Evolutionary conservation across 805 yeast species (phyloP), one percentile per base, ranked within the genome.

Genomic region (Teunomyces atbi): DNA sequence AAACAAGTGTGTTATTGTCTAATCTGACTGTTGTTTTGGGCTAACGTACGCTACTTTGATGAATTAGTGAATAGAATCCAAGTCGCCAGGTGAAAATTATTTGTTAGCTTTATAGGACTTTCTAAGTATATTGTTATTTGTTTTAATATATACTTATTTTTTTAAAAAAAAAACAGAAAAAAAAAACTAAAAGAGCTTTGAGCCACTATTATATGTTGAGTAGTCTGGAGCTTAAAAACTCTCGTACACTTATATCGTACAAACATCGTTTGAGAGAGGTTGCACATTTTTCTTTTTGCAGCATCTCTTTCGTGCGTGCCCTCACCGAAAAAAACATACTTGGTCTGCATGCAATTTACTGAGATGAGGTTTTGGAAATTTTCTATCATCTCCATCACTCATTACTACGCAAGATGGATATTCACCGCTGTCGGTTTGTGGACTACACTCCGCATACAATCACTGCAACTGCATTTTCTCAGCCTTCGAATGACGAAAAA

Each of bases 351-450:
- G n/a, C 33, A 30, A 30, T 30, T 16, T 6, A 13, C 8, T 18
- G 46, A 44, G 50, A 47, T 47, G 50, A 47, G 50, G 26, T 42
- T 47, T 37, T 29, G 39, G 38, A 29, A 43, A 43, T 44, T 42
- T 43, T 44, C 50, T 44, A 27, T 29, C 47, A 30, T 30, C 37
- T 15, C 40, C 13, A 23, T 36, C n/a, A 15, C 16, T 28, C 30
- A 32, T 34, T 20, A 43, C 27, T 35, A 28, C 32, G 23, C 34
- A 57, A 20, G 39, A 83, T 86, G 87, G 83, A 85, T 61, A 79
- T 92, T 54, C 97, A 92, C 66, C 81, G 97, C 59, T 87, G 96
- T 64, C 77, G 96, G 45, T 92, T 94, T 68, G 89, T 90, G 66
- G 96, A 92, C 64, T 87, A 81, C 56, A 80, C 84, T 10, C 92